A percentile compares a stretch with the other conserved stretches of the same genome.
phyloP scores from a whole-genome alignment of 352 stramenopile genomes.

The Phytophthora pini region DNA sequence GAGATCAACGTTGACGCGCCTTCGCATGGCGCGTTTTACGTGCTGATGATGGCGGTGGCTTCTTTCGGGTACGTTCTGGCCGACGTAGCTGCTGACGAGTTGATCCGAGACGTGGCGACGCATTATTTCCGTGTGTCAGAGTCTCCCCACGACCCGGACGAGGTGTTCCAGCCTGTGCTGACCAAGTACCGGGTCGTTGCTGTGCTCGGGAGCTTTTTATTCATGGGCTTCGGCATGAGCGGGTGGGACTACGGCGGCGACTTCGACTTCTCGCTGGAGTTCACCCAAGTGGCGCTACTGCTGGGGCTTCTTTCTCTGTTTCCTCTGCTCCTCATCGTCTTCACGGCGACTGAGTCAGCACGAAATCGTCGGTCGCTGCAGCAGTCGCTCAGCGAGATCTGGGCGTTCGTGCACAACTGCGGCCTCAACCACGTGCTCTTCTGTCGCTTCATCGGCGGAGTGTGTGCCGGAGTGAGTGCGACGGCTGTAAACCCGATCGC shows the following conservation, averaged over 20 bases:
- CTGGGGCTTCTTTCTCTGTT: constrained; percentile 36
- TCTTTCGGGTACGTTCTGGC: constrained; percentile 79
- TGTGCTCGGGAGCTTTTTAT: constrained; percentile 52
- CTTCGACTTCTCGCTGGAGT: constrained; percentile 63
- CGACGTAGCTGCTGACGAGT: constrained; percentile 75
- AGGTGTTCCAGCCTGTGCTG: constrained; percentile 42
- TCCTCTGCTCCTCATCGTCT: constrained; percentile 39
- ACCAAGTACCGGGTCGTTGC: constrained; percentile 42
- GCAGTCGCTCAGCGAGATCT: constrained; percentile 39
- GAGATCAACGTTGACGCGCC: constrained; percentile 54
- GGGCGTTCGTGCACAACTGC: constrained; percentile 45
- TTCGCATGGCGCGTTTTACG: constrained; percentile 49
- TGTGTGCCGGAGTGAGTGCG: constrained; percentile 46
- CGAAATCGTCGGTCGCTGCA: constrained; percentile 24
- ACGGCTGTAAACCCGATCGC: constrained; percentile 52
- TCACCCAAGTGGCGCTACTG: constrained; percentile 57
- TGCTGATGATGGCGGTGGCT: constrained; percentile 73
- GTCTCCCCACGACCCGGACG: constrained; percentile 27
- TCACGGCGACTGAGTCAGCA: constrained; percentile 31
- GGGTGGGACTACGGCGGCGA: constrained; percentile 66
- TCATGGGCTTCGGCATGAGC: constrained; percentile 71
- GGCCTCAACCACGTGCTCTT: constrained; percentile 48
- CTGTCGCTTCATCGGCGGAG: constrained; percentile 48
- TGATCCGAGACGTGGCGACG: constrained; percentile 47
- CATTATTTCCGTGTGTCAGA: constrained; percentile 9